These are phyloP conservation scores for Chlamydomonas sphaeroides DNA, from an alignment of 139 green algal species.

Conservation along the genomic window DNA sequence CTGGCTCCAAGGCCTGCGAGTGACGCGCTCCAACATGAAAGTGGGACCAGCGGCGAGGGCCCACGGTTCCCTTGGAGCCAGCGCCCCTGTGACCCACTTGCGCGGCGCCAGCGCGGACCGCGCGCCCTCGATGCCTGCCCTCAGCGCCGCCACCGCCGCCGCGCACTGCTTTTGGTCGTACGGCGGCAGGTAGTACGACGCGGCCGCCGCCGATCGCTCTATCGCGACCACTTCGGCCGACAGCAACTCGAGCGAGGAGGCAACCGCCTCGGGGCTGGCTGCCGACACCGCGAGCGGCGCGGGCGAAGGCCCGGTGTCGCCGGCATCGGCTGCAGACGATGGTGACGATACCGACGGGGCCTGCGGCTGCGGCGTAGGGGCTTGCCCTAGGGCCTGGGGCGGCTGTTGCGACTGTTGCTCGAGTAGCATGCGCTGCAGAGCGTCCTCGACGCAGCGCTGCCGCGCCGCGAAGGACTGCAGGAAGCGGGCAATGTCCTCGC, in stretches of 20 bases:
- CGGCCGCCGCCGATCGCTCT: constrained; percentile 61
- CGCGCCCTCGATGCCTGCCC: constrained; percentile 53
- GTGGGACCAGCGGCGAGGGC: too few species aligned
- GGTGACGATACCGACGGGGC: not conserved
- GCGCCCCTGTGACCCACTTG: not conserved
- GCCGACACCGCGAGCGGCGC: not conserved
- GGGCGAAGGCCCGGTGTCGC: not conserved
- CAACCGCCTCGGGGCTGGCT: constrained; percentile 1
- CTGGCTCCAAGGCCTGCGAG: too few species aligned
- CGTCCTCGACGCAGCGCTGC: constrained; percentile 5
- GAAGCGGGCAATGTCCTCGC: constrained; percentile 27
- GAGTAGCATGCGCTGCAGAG: constrained; percentile 13
- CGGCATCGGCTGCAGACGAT: not conserved
- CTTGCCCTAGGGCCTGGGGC: not conserved
- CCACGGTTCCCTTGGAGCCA: too few species aligned
- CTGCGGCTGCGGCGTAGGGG: not conserved
- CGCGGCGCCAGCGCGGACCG: constrained; percentile 53
- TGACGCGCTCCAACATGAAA: too few species aligned
- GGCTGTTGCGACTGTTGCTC: not conserved
- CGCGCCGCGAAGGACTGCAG: not conserved
- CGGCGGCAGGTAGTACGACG: constrained; percentile 79
- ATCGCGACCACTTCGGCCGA: constrained; percentile 43
- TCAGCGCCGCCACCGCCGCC: constrained; percentile 51
- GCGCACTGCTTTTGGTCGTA: constrained; percentile 72
- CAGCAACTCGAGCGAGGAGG: constrained; percentile 22